Evolutionary conservation across 1,139 yeast species (phyloP).

Genomic region (Scheffersomyces quercinus): DNA sequence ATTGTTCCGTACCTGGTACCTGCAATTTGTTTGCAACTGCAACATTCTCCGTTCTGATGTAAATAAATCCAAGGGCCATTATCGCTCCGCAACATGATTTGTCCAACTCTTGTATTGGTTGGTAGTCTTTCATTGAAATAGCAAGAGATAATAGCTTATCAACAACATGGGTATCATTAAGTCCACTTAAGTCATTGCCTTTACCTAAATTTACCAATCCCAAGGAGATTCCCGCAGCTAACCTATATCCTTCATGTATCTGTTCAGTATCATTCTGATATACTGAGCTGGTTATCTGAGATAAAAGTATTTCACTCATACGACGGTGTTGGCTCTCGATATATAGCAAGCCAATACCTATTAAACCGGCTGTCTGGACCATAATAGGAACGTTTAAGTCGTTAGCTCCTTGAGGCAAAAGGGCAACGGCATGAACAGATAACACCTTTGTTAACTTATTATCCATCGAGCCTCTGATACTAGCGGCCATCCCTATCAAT

Average conservation of each 20-base stretch:
- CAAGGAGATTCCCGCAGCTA: constrained; percentile 85
- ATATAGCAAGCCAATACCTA: constrained; percentile 87
- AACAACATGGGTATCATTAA: constrained; percentile 70
- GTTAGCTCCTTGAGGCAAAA: constrained; percentile 87
- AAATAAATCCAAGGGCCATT: constrained; percentile 73
- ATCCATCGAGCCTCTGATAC: constrained; percentile 82
- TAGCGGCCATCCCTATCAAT: constrained; percentile 90
- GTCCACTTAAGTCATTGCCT: constrained; percentile 63
- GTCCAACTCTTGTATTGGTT: constrained; percentile 63
- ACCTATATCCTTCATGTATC: constrained; percentile 78
- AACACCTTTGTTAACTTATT: constrained; percentile 84
- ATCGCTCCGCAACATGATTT: constrained; percentile 82
- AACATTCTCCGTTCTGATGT: constrained; percentile 63
- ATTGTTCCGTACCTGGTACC: constrained; percentile 61
- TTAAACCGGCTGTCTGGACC: constrained; percentile 89
- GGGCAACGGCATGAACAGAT: constrained; percentile 90
- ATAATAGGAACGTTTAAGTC: constrained; percentile 80
- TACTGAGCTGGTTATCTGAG: constrained; percentile 62
- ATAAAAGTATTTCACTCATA: constrained; percentile 78
- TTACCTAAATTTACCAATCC: constrained; percentile 87
- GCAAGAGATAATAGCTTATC: constrained; percentile 65
- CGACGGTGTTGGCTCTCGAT: constrained; percentile 78
- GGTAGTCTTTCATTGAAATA: constrained; percentile 65
- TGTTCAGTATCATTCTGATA: constrained; percentile 56
- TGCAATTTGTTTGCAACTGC: constrained; percentile 64